Evolutionary conservation across 179 eudicot species (phyloP), one percentile per base, ranked within the genome.

Genomic region (Silene vulgaris): DNA sequence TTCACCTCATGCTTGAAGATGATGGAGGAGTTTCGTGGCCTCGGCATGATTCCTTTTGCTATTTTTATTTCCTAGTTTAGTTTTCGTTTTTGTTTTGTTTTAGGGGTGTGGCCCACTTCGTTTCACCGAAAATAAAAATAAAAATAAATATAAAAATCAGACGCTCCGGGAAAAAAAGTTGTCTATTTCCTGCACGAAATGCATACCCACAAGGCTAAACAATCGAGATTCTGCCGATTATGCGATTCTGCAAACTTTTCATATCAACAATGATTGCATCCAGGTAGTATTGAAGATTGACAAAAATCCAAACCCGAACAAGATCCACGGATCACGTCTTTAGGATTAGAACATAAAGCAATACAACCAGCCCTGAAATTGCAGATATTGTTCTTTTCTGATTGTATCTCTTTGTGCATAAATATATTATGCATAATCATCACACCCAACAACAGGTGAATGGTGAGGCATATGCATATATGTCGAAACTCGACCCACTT

Each of bases 221-320:
- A 13, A 74, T 48, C 3, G 75, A 64, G 13, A 76, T 29, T 48
- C 52, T 72, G 2, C 82, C 80, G 1, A 30, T n/a, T 1, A 80
- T 81, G 63, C 82, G 88, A 57, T 90, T 84, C 0, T 48, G 40
- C 20, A 76, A 12, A 21, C 79, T 78, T 4, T 19, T 7, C 3
- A 81, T 61, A 3, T 16, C 11, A 56, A 82, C 6, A 0, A 84
- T 6, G 61, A 64, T 26, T 80, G 85, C 17, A 84, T 5, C 88
- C 91, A 62, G 21, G 78, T 0, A 89, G 90, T 23, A 87, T 75
- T 0, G 87, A 52, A 1, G 84, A 77, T 69, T 90, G 87, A 76
- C 93, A 87, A 68, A 91, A 89, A 17, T 90, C 93, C 21, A 82
- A 72, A 6, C 96, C 90, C 9, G 83, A 82, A 76, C 92, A 90